Evolutionary conservation across 2,329 filamentous ascomycete genomes (phyloP), one percentile per base, ranked within the genome.

Genomic region (Ophiostoma piceae): DNA sequence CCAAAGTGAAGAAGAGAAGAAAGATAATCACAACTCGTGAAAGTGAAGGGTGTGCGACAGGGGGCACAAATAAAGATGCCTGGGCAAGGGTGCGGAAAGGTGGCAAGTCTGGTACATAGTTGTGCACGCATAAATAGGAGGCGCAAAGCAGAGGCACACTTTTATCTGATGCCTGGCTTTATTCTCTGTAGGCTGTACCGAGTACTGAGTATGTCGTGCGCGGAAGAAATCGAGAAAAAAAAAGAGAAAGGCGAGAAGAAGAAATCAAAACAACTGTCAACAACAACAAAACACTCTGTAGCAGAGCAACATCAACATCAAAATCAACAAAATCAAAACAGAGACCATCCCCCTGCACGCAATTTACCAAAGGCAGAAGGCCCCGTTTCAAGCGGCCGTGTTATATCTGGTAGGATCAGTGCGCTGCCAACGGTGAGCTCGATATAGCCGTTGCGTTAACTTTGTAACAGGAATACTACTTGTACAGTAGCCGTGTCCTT

Each of bases 61-160:
- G 51, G 51, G 51, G 43, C 43, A 47, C 43, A 57, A 26, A 19
- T 32, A 62, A 32, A 26, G n/a, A 26, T 57, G 51, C 51, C 47
- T 54, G 47, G 54, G 54, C 54, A 11, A 60, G 22, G 54, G 54
- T 60, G 54, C 54, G 54, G 57, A 32, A 62, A 3, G 26, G 57
- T 62, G 57, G 57, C 57, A 62, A 62, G 11, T 35, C 6, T 7
- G 43, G 19, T 16, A 47, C 14, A 14, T 32, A 62, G 35, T 26
- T 57, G 57, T 32, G 57, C 57, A 62, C 35, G 35, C 35, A 62
- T 62, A 62, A 62, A 32, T 35, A 62, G 57, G 57, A 62, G 57
- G 57, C 57, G 32, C 57, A 62, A 19, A 62, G 5, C 51, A 57
- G 51, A 57, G 51, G 51, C 47, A 54, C 7, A 9, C 37, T 9